Base-by-base conservation (phyloP, 805 yeast genomes). In the Grigorovia transvaalensis region DNA sequence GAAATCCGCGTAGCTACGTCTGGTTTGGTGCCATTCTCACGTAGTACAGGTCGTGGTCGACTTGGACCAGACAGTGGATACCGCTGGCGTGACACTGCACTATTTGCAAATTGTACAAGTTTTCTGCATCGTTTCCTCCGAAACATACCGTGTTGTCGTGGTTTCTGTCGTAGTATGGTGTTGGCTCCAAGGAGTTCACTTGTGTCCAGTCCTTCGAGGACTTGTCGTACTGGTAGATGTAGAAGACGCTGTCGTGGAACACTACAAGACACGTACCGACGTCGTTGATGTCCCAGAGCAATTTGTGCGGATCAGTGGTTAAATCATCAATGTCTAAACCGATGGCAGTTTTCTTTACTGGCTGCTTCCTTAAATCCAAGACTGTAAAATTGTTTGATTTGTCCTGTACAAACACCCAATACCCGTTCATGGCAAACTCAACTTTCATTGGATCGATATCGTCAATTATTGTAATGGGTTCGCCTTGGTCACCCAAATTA, bases 391-490 rank as follows among this genome's bases (percentile, higher is more conserved):
- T 33, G 38, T 33, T 33, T 9, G 3, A 13, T 9, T 2, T 33
- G 15, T 33, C 38, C 38, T 33, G 38, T 33, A 64, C 63, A 15
- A 63, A 27, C 59, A 66, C 53, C 68, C 67, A 63, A 49, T 65
- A 65, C 23, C 70, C 70, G 46, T 65, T 66, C 9, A 60, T 51
- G 29, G 64, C 54, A 53, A 66, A 65, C 44, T 51, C 46, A 1
- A 65, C 59, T 9, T 48, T 41, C 13, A 44, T 30, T 4, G 62
- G 54, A 7, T 50, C 47, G 1, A 54, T 57, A 3, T 53, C 13
- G 8, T 33, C 30, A 15, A 57, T 51, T 15, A 46, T 38, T 12
- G 57, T 57, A 2, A 61, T 56, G 1, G 40, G 38, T 12, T 52
- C 59, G 11, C 41, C 17, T 15, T 60, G 54, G 9, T 54, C 47